Conservation (phyloP, 2,329 filamentous ascomycete species). For the Paraconiothyrium brasiliense region DNA sequence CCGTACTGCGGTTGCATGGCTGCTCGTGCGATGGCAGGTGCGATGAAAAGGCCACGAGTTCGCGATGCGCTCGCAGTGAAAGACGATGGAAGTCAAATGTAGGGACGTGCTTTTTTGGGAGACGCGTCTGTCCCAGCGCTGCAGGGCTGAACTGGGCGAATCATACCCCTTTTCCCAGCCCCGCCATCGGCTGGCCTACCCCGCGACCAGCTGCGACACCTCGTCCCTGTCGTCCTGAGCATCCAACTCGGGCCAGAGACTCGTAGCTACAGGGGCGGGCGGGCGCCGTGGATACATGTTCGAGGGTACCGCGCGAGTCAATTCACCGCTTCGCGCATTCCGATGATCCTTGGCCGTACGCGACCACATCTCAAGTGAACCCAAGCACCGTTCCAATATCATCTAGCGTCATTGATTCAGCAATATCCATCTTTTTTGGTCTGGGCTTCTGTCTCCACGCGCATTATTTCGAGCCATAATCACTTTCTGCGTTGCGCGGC, state of each 20-base stretch:
- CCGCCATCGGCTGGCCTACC: slow-evolving; percentile 28
- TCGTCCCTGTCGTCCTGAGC: slow-evolving; percentile 12
- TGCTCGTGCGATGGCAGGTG: slow-evolving; percentile 39
- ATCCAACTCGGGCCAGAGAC: background rate
- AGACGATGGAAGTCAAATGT: slow-evolving; percentile 18
- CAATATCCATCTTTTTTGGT: slow-evolving; percentile 15
- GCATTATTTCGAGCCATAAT: slow-evolving; percentile 23
- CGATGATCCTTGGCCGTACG: slow-evolving; percentile 20
- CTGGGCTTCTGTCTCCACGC: slow-evolving; percentile 22
- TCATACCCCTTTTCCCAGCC: slow-evolving; percentile 36
- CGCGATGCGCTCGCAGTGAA: slow-evolving; percentile 35
- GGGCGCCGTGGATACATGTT: slow-evolving; percentile 6
- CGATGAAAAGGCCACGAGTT: slow-evolving; percentile 34
- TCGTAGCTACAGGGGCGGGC: background rate
- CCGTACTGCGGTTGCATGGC: slow-evolving; percentile 55
- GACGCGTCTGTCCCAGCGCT: slow-evolving; percentile 37
- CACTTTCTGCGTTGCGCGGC: slow-evolving; percentile 22
- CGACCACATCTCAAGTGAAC: background rate
- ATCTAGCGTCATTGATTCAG: background rate
- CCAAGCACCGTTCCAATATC: background rate
- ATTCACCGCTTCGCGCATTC: slow-evolving; percentile 14
- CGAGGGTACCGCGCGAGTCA: slow-evolving; percentile 8
- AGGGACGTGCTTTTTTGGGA: slow-evolving; percentile 36
- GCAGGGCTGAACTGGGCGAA: slow-evolving; percentile 34
- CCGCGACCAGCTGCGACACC: slow-evolving; percentile 30